Evolutionary conservation across 805 yeast genomes (phyloP).

Genomic region (Metschnikowia santaceciliae): DNA sequence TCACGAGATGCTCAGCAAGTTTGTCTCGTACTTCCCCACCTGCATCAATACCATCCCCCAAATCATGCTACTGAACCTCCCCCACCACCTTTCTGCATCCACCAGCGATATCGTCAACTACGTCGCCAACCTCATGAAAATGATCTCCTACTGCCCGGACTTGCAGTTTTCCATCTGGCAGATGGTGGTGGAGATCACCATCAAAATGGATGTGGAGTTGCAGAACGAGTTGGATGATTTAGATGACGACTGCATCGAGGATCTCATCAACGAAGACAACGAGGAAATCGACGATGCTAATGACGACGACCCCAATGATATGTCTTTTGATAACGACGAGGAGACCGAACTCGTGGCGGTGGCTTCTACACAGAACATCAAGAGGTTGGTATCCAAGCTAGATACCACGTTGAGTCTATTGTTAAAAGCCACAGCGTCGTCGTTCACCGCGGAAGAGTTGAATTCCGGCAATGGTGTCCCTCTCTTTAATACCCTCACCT

Average conservation of each 20-base stretch:
- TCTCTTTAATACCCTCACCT: conserved; percentile 67
- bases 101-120: conserved; percentile 56
- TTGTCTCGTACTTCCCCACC: conserved; percentile 77
- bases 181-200: conserved; percentile 69
- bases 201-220: conserved; percentile 86
- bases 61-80: conserved; percentile 59
- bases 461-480: conserved; percentile 61
- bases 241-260: conserved; percentile 65
- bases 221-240: conserved; percentile 84
- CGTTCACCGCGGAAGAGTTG: conserved; percentile 49
- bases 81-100: conserved; percentile 66
- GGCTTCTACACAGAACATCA: conserved; percentile 43
- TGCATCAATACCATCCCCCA: conserved; percentile 62
- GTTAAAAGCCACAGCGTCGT: conserved; percentile 45
- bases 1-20: conserved; percentile 62
- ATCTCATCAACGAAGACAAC: conserved; percentile 41
- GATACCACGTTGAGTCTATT: conserved; percentile 65
- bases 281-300: conserved; percentile 38
- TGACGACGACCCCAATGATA: conserved; percentile 18
- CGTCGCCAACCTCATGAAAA: conserved; percentile 55
- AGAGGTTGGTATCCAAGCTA: conserved; percentile 59
- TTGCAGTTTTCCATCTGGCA: conserved; percentile 75
- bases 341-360: conserved; percentile 28
- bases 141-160: conserved; percentile 71
- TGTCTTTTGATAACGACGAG: conserved; percentile 13